Base-by-base conservation (phyloP, 169 alveolate species). In the Plasmodium ovale region DNA sequence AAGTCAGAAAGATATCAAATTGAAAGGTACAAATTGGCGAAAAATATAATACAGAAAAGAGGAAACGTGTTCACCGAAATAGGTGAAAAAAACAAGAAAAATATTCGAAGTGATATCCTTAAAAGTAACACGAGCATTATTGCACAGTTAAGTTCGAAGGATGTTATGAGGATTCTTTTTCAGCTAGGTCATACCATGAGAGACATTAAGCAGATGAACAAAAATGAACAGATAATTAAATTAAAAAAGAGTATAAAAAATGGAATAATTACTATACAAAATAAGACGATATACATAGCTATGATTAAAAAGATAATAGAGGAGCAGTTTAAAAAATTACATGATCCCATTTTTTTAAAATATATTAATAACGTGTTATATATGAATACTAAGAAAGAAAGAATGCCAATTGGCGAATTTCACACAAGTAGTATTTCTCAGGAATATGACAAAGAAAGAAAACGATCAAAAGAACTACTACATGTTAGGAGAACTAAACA, bases 281-380 rank as follows among this genome's bases (percentile, higher is more conserved):
- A 82, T 9, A 82, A 65, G 23, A 31, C 65, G n/a, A 67, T 82
- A 14, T 53, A 82, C 23, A 82, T 69, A 2, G 21, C 69, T 19
- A 82, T 82, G 84, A 69, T 82, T 19, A 82, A 82, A 53, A 82
- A 82, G 49, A 44, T 82, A 12, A 82, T 82, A 9, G 29, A 6
- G 16, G 90, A 82, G 19, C 90, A 82, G 7, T 82, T 64, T 44
- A 64, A 53, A 33, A 35, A 82, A 65, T 39, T 82, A 29, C 53
- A 82, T 51, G 44, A 21, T 1, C 90, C 90, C 4, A 62, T 82
- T 1, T 44, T 53, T 19, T 82, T 82, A 69, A 82, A 82, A 56
- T 51, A 64, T 39, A 64, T 19, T 39, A 82, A 65, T 33, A 82
- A 82, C 19, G 25, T 67, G 4, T 65, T 82, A 29, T 82, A 65